phyloP scores from a whole-genome alignment of 768 basidiomycete species.

The Pleurotus salmoneostramineus region DNA sequence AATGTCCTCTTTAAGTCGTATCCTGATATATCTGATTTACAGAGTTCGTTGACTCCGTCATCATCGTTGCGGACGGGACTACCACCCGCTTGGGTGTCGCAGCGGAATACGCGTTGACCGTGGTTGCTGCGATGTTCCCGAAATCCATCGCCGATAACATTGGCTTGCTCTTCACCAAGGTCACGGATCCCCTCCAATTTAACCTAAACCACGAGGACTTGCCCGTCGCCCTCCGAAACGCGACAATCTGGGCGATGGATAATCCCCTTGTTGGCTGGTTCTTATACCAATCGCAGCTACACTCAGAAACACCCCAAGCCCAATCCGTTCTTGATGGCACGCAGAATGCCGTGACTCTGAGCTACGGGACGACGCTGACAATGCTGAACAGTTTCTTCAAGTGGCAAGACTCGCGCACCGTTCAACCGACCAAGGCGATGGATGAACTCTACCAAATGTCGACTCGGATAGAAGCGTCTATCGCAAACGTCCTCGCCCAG shows the following conservation, averaged over 20 bases:
- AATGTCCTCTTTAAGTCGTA: background rate
- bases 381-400: constrained; percentile 10
- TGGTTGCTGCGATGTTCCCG: constrained; percentile 19
- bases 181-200: constrained; percentile 13
- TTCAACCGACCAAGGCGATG: constrained; percentile 13
- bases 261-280: constrained; percentile 10
- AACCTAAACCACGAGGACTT: constrained; percentile 17
- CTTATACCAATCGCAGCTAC: background rate
- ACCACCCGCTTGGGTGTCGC: constrained; percentile 14
- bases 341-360: background rate
- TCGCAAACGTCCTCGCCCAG: too few relatives aligned
- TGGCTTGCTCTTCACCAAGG: constrained; percentile 19
- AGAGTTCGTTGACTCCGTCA: constrained; percentile 16
- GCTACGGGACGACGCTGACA: constrained; percentile 10
- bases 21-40: too few relatives aligned
- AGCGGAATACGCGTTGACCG: constrained; percentile 19
- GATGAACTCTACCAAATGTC: constrained; percentile 6
- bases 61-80: constrained; percentile 22
- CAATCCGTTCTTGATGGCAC: background rate
- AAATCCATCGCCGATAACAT: constrained; percentile 18
- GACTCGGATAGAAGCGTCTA: too few relatives aligned
- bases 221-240: constrained; percentile 8
- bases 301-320: background rate
- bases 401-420: constrained; percentile 10
- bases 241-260: constrained; percentile 6